Base-by-base conservation (phyloP, 805 yeast species). In the Wickerhamiella siamensis region DNA sequence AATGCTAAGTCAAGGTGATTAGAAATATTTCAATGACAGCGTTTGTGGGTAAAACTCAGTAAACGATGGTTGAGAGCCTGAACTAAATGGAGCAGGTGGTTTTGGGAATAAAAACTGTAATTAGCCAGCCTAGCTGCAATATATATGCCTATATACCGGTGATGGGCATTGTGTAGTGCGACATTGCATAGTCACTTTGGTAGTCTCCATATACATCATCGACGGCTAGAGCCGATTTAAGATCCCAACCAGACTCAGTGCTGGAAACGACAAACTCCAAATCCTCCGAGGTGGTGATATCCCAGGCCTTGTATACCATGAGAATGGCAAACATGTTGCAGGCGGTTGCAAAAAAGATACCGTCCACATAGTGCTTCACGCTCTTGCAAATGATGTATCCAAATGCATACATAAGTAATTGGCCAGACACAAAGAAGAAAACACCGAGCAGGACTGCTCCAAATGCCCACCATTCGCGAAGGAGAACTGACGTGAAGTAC, bases 281-380 rank as follows among this genome's bases (percentile, higher is more conserved):
- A 59, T 91, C 97, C 54, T 88, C 97, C 43, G 78, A 76, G 10
- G 97, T 91, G 40, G 88, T 79, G 72, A 87, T 84, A 55, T 87
- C 96, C 95, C 97, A 88, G 51, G 77, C 83, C 62, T 91, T 87
- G 67, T 86, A 88, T 40, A 88, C 69, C 97, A 91, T 88, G 94
- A 91, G 86, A 42, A 81, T 64, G 3, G 94, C 71, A 53, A 84
- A 80, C 39, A 84, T 57, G 56, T 83, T 83, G 56, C 94, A 74
- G 29, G 84, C 53, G 20, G 91, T 72, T 26, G 84, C 91, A 54
- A 87, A 83, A 55, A 88, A 79, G 24, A 84, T 60, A 1, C 97
- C 97, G 56, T 88, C 98, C 18, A 84, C 69, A 58, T 88, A 91
- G 61, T 91, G 98, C 31, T 78, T 74, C 37, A 80, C 73, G 17